A percentile compares a stretch with the other conserved stretches of the same genome.
Evolutionary conservation across 345 rosid genomes (phyloP).

Genomic region (Populus simonii): DNA sequence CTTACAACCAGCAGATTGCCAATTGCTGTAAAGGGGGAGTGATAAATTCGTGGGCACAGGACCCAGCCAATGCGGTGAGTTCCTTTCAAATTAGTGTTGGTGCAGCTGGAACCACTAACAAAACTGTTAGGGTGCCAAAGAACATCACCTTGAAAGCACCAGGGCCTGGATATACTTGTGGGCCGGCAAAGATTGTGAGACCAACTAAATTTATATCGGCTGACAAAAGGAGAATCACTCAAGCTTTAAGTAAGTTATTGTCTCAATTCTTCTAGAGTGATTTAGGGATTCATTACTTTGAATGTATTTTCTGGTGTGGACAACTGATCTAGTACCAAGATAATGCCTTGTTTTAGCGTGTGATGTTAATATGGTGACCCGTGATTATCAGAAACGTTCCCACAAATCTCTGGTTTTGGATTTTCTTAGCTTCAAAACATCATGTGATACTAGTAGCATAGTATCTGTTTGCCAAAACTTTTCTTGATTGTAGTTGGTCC

Average conservation of each 20-base stretch:
- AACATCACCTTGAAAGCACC: conserved; percentile 34
- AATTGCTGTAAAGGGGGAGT: conserved; percentile 39
- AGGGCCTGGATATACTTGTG: conserved; percentile 36
- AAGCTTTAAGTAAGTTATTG: conserved; percentile 30
- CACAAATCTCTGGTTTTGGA: neutral
- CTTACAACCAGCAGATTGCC: conserved; percentile 37
- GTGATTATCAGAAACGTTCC: neutral
- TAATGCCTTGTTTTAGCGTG: neutral
- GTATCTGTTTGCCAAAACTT: neutral
- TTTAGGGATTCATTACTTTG: neutral
- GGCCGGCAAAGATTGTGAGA: conserved; percentile 29
- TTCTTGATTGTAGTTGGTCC: neutral
- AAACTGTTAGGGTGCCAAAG: conserved; percentile 31
- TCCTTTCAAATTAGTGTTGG: conserved; percentile 36
- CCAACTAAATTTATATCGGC: conserved; percentile 21
- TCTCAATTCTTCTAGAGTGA: no score
- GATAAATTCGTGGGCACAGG: conserved; percentile 29
- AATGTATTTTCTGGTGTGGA: neutral
- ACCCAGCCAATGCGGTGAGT: conserved; percentile 19
- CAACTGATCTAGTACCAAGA: neutral
- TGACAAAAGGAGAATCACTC: conserved; percentile 31
- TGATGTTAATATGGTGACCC: neutral
- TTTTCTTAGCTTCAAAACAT: neutral
- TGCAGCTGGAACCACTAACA: conserved; percentile 33
- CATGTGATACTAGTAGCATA: neutral